Base-by-base conservation (phyloP, 345 rosid species). In the Raphanus sativus region DNA sequence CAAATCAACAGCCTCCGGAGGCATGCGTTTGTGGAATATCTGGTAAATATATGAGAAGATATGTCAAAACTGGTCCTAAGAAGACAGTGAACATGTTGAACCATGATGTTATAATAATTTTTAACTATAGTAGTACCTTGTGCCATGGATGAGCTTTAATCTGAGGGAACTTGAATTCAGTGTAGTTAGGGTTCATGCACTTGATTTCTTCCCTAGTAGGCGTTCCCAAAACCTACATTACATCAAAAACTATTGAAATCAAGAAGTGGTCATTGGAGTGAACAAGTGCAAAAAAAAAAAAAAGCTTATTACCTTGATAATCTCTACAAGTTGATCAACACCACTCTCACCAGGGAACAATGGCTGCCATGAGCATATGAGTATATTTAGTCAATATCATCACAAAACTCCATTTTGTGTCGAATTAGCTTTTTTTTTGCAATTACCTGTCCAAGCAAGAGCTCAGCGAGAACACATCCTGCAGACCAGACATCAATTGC, bases 61-160 rank as follows among this genome's bases (percentile, higher is more conserved):
- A 21, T 32, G 7, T 67, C 67, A 75, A 45, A 16, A 60, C 17
- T 10, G 26, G 8, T 7, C 36, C 29, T 40, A 32, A 38, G 5
- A 26, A 40, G 8, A 45, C 55, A 13, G 8, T 65, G 67, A 33
- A 65, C 68, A 42, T 62, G 8, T 32, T 58, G 10, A 17, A 60
- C 12, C 56, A 2, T 15, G 2, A 69, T 67, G 52, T 33, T 45
- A 9, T 69, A 34, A 52, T 25, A 66, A 28, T 28, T 4, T 28
- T 71, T 32, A 34, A 32, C 21, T 5, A 13, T 5, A 1, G 24
- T 84, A 89, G 28, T 85, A 94, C 99, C 96, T 95, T 94, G 81
- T 94, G 98, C 98, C 98, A 94, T 3, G 98, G 98, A 78, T 92
- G 98, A 76, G 98, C 98, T 81, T 94, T 94, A 36, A 94, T 94